Evolutionary conservation across 2,329 filamentous ascomycete genomes (phyloP).

Genomic region (Hypoxylon sp.): DNA sequence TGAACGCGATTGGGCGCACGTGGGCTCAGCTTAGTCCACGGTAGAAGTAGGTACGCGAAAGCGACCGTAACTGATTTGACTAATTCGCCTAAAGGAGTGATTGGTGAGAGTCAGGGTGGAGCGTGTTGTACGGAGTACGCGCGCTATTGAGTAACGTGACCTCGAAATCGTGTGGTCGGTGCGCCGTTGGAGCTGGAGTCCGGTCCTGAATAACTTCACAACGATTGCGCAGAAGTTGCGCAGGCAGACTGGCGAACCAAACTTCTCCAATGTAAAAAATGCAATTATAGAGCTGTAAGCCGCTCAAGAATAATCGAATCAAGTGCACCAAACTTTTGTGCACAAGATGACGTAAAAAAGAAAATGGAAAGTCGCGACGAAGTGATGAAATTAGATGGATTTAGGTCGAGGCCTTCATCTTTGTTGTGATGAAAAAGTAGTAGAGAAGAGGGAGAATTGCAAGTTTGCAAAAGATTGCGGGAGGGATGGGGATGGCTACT

Average conservation of each 20-base stretch:
- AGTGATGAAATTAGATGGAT: slow-evolving; percentile 56
- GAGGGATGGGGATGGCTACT: slow-evolving; percentile 65
- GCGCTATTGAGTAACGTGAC: slow-evolving; percentile 51
- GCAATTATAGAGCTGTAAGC: slow-evolving; percentile 19
- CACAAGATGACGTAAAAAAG: slow-evolving; percentile 47
- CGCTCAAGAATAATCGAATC: slow-evolving; percentile 39
- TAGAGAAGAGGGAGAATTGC: slow-evolving; percentile 50
- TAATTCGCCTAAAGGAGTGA: slow-evolving; percentile 23
- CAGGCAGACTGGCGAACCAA: slow-evolving; percentile 27
- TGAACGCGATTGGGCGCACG: slow-evolving; percentile 23
- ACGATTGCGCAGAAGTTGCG: slow-evolving; percentile 41
- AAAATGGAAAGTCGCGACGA: slow-evolving; percentile 51
- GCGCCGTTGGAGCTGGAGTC: slow-evolving; percentile 43
- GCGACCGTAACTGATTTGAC: slow-evolving; percentile 10
- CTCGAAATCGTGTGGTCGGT: slow-evolving; percentile 49
- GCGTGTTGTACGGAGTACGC: slow-evolving; percentile 39
- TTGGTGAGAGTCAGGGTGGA: slow-evolving; percentile 38
- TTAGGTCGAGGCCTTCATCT: slow-evolving; percentile 52
- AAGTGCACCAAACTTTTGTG: slow-evolving; percentile 47
- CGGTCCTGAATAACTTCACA: slow-evolving; percentile 52
- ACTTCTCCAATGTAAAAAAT: slow-evolving; percentile 38
- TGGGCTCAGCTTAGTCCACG: slow-evolving; percentile 26
- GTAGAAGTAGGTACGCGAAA: slow-evolving; percentile 35
- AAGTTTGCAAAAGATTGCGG: slow-evolving; percentile 50
- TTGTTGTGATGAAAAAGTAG: slow-evolving; percentile 48